These are phyloP conservation scores for Pyronema domesticum DNA, from an alignment of 495 filamentous ascomycete species.

Conservation along the genomic window DNA sequence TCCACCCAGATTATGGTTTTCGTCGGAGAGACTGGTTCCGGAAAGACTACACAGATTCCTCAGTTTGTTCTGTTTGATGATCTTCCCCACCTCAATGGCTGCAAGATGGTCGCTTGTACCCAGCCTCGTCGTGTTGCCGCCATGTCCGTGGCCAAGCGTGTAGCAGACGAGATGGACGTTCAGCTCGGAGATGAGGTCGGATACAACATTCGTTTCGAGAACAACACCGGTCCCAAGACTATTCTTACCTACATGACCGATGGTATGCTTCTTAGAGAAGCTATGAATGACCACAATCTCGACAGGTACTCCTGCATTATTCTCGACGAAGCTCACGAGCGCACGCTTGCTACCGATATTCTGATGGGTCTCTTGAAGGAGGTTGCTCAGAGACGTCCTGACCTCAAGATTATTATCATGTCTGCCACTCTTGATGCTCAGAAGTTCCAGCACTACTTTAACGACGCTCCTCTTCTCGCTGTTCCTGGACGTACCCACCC, in stretches of 20 bases:
- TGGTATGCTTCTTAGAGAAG: slow-evolving; percentile 94
- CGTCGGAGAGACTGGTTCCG: slow-evolving; percentile 97
- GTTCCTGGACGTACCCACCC: slow-evolving; percentile 93
- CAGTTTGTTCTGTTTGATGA: slow-evolving; percentile 97
- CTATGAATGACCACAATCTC: slow-evolving; percentile 90
- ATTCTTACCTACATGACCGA: slow-evolving; percentile 99
- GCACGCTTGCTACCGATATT: slow-evolving; percentile 87
- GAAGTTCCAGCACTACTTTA: slow-evolving; percentile 98
- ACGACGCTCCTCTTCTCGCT: slow-evolving; percentile 75
- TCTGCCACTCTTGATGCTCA: slow-evolving; percentile 91
- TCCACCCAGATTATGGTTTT: slow-evolving; percentile 90
- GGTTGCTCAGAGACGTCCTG: slow-evolving; percentile 55
- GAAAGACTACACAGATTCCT: slow-evolving; percentile 97
- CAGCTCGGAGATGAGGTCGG: slow-evolving; percentile 86
- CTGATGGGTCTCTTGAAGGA: slow-evolving; percentile 90
- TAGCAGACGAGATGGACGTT: slow-evolving; percentile 92
- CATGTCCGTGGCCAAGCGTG: slow-evolving; percentile 98
- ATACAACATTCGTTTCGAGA: slow-evolving; percentile 98
- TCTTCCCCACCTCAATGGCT: slow-evolving; percentile 56
- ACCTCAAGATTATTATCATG: slow-evolving; percentile 97
- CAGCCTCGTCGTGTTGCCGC: slow-evolving; percentile 95
- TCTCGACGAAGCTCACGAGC: slow-evolving; percentile 93
- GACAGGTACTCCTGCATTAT: slow-evolving; percentile 93
- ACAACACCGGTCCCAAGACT: slow-evolving; percentile 78
- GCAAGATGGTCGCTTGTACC: slow-evolving; percentile 89